Evolutionary conservation across 2,329 filamentous ascomycete species (phyloP).

Genomic region (Hypoxylon sp.): DNA sequence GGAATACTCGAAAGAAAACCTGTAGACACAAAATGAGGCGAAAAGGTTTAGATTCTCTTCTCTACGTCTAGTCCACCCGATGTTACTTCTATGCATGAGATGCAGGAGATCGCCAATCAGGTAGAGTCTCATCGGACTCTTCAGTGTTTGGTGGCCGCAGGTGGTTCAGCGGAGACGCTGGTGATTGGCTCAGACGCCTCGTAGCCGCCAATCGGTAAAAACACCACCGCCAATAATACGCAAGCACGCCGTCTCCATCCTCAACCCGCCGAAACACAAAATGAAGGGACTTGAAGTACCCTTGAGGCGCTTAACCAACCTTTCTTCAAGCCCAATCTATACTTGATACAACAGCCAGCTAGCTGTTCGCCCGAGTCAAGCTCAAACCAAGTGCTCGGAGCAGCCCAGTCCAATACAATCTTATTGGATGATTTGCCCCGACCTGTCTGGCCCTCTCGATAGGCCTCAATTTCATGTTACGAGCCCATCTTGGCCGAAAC

Average conservation of each 20-base stretch:
- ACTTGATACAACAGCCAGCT: slow-evolving; percentile 31
- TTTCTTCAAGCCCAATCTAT: slow-evolving; percentile 39
- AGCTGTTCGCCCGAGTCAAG: slow-evolving; percentile 19
- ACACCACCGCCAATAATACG: slow-evolving; percentile 44
- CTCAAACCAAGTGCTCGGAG: slow-evolving; percentile 29
- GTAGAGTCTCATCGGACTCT: slow-evolving; percentile 16
- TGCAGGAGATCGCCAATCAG: slow-evolving; percentile 28
- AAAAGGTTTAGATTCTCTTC: neutral
- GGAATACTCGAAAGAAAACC: neutral
- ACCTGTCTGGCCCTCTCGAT: slow-evolving; percentile 48
- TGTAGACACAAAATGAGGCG: slow-evolving; percentile 11
- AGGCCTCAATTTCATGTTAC: slow-evolving; percentile 46
- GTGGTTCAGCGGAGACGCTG: slow-evolving; percentile 25
- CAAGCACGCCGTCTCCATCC: slow-evolving; percentile 48
- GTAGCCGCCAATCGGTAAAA: slow-evolving; percentile 37
- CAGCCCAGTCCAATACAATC: slow-evolving; percentile 32
- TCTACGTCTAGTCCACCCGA: slow-evolving; percentile 3
- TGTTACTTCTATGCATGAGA: slow-evolving; percentile 20
- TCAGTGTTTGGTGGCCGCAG: slow-evolving; percentile 44
- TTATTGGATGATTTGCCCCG: slow-evolving; percentile 43
- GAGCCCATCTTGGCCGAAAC: slow-evolving; percentile 43
- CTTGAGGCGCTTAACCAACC: slow-evolving; percentile 48
- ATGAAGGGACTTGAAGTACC: slow-evolving; percentile 32
- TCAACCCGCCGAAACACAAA: slow-evolving; percentile 44
- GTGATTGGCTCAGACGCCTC: slow-evolving; percentile 46